Percentiles rank a stretch among this genome's conserved stretches.
These are phyloP conservation scores for Chalaropsis ovoidea DNA, from an alignment of 2,329 filamentous ascomycete genomes.

Conservation along the genomic window DNA sequence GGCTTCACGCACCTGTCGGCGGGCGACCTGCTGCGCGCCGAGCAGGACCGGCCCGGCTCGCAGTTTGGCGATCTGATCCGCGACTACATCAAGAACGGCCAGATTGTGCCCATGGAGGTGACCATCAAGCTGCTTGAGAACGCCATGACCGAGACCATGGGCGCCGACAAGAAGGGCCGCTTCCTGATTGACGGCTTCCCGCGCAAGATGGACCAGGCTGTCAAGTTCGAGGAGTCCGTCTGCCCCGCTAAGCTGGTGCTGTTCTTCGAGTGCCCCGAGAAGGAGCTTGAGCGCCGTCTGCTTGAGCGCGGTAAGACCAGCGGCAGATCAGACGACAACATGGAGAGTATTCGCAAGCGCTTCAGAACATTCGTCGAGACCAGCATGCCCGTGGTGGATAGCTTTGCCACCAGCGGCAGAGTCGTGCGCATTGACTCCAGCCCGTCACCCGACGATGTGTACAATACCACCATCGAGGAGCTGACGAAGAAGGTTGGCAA, in stretches of 20 bases:
- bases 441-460: conserved; percentile 52
- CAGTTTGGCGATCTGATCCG: conserved; percentile 90
- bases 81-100: conserved; percentile 84
- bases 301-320: conserved; percentile 87
- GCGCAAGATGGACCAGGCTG: conserved; percentile 90
- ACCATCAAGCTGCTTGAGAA: conserved; percentile 90
- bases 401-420: conserved; percentile 64
- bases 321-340: conserved; percentile 85
- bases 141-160: conserved; percentile 67
- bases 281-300: conserved; percentile 72
- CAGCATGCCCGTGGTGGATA: conserved; percentile 91
- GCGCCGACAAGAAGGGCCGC: conserved; percentile 46
- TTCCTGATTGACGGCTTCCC: conserved; percentile 83
- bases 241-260: conserved; percentile 75
- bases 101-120: conserved; percentile 98
- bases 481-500: conserved; percentile 41
- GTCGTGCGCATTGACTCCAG: conserved; percentile 74
- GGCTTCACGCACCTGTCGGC: conserved; percentile 89
- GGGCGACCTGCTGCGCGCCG: conserved; percentile 83
- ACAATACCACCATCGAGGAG: conserved; percentile 42
- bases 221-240: conserved; percentile 85
- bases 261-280: conserved; percentile 89
- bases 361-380: conserved; percentile 92
- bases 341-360: conserved; percentile 89
- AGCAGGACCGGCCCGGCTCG: conserved; percentile 76